These are phyloP conservation scores for Heterobasidion parviporum DNA, from an alignment of 1,284 basidiomycete genomes.

Conservation along the genomic window DNA sequence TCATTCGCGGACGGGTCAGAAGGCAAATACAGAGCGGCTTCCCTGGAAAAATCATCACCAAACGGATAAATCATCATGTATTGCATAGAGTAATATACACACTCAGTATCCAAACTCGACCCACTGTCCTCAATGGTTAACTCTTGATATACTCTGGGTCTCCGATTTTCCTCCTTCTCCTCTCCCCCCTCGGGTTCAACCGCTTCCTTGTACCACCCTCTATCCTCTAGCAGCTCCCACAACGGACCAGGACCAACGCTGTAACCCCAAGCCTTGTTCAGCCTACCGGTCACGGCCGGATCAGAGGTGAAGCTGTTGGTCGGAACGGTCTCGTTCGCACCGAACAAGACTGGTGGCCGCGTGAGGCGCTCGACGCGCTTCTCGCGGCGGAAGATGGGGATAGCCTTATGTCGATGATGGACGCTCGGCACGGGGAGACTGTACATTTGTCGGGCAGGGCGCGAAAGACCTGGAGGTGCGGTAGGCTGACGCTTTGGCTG, in stretches of 20 bases:
- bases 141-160: slow-evolving; percentile 49
- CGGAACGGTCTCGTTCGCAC: slow-evolving; percentile 15
- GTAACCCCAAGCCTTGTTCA: slow-evolving; percentile 59
- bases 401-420: slow-evolving; percentile 60
- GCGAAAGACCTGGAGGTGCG: slow-evolving; percentile 17
- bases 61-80: background rate
- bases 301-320: slow-evolving; percentile 41
- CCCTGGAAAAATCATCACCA: slow-evolving; percentile 26
- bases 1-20: slow-evolving; percentile 35
- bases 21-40: slow-evolving; percentile 51
- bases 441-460: slow-evolving; percentile 38
- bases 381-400: slow-evolving; percentile 43
- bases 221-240: slow-evolving; percentile 67
- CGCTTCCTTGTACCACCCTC: slow-evolving; percentile 69
- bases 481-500: slow-evolving; percentile 10
- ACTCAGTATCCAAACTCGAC: slow-evolving; percentile 40
- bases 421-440: slow-evolving; percentile 49
- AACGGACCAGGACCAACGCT: slow-evolving; percentile 66
- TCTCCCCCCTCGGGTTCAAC: slow-evolving; percentile 18
- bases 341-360: slow-evolving; percentile 40
- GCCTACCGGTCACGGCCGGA: slow-evolving; percentile 31
- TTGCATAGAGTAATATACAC: slow-evolving; percentile 20
- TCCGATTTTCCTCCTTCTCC: slow-evolving; percentile 35
- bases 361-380: slow-evolving; percentile 50
- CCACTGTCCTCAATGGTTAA: slow-evolving; percentile 35